Base-by-base conservation (phyloP, 345 rosid genomes). In the Cochlearia excelsa region DNA sequence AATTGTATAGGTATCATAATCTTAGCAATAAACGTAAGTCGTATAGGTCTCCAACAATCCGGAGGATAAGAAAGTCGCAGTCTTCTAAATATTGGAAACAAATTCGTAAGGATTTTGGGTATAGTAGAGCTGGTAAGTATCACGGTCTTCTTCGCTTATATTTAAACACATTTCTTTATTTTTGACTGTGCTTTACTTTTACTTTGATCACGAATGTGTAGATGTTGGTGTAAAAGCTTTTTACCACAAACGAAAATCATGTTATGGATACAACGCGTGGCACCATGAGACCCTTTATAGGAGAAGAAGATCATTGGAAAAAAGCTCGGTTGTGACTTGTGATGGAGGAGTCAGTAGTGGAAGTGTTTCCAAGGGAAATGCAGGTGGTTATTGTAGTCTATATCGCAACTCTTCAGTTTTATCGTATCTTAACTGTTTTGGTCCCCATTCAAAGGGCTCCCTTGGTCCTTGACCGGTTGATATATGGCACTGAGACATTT, bases 341-440 rank as follows among this genome's bases (percentile, higher is more conserved):
- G 95, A 84, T 75, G 90, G 96, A 57, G 84, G 85, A 30, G 74
- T 75, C 52, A 89, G 94, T 75, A 67, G 95, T 57, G 85, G 81
- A 77, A 93, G 94, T 70, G 90, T 84, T 74, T 82, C 90, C 40
- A 84, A 82, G 69, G 52, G 72, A 67, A 61, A 67, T 44, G 43
- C 63, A 72, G 72, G 72, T 66, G 58, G 44, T 60, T 72, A 34
- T 61, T 42, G 51, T 59, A 52, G 29, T 51, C 54, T 59, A 30
- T 46, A 31, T 49, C 3, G 3, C 39, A 44, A 34, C 34, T 51
- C 30, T 59, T 38, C 52, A 26, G 43, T 65, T 16, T 16, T 53
- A 41, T 71, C 52, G 52, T 47, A 65, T 33, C 30, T 46, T 53
- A 37, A 31, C 33, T 58, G 30, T 64, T 46, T 45, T 58, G 27